Evolutionary conservation across 1,284 basidiomycete species (phyloP).

Genomic region (Caloboletus firmus): DNA sequence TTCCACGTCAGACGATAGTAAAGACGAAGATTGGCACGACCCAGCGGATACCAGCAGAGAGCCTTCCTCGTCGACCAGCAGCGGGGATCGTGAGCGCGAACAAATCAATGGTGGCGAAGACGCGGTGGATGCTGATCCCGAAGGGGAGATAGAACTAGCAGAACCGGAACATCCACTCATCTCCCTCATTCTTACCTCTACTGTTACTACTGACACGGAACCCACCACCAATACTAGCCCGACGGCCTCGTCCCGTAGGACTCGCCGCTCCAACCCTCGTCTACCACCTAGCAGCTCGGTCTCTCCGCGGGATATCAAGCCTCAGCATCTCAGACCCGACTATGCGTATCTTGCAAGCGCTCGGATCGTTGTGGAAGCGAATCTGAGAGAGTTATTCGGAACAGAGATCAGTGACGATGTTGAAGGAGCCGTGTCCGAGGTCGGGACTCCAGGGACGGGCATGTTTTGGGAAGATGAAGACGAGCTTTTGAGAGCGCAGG

Average conservation of each 20-base stretch:
- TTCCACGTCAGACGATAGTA: conserved; percentile 16
- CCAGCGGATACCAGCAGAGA: not conserved
- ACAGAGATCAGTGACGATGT: not conserved
- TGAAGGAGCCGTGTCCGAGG: not conserved
- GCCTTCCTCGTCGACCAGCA: not conserved
- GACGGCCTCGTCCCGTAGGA: conserved; percentile 5
- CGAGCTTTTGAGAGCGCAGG: conserved; percentile 9
- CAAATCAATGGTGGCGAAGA: not conserved
- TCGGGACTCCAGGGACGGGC: conserved; percentile 9
- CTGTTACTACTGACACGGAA: not conserved
- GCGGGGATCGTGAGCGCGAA: not conserved
- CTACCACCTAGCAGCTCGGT: not conserved
- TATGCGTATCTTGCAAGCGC: conserved; percentile 42
- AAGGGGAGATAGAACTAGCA: conserved; percentile 7
- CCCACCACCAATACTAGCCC: not conserved
- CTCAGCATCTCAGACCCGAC: conserved; percentile 41
- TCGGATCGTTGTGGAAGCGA: conserved; percentile 41
- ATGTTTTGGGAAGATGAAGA: conserved; percentile 33
- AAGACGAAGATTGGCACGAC: conserved; percentile 25
- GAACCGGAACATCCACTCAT: conserved; percentile 17
- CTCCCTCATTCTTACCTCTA: conserved; percentile 5
- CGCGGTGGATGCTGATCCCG: conserved; percentile 14
- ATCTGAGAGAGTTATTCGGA: conserved; percentile 33
- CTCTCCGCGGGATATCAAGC: conserved; percentile 18
- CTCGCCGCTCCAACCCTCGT: conserved; percentile 16